phyloP scores from a whole-genome alignment of 129 eudicot genomes.

The Oenanthe sinensis region DNA sequence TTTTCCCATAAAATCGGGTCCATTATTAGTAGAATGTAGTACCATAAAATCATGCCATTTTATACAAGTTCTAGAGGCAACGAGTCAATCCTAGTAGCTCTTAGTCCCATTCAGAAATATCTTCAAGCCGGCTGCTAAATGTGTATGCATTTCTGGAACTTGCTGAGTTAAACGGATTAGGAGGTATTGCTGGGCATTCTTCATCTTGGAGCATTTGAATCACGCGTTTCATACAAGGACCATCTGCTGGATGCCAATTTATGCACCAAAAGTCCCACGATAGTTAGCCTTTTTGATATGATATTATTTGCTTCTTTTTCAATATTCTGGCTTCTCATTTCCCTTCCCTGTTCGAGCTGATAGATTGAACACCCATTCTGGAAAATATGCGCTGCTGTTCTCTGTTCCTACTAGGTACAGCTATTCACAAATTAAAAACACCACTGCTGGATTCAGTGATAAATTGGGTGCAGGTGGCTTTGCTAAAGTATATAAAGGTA shows the following conservation, averaged over 20 bases:
- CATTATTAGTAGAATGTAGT: not conserved
- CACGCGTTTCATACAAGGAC: not conserved
- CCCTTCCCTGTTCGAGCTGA: not conserved
- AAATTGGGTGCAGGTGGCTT: conserved; percentile 3
- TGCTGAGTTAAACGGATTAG: not conserved
- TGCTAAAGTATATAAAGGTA: not conserved
- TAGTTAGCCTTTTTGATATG: not conserved
- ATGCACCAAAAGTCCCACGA: conserved; percentile 3
- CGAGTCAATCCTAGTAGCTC: too few relatives aligned
- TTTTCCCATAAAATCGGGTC: not conserved
- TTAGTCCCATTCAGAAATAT: not conserved
- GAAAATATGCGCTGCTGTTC: not conserved
- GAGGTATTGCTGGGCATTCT: conserved; percentile 1
- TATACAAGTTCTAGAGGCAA: not conserved
- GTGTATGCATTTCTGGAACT: not conserved
- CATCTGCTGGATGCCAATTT: conserved; percentile 3
- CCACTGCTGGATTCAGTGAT: not conserved
- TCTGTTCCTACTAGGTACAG: not conserved
- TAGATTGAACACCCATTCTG: not conserved
- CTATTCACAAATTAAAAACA: not conserved
- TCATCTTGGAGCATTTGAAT: not conserved
- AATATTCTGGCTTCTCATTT: not conserved
- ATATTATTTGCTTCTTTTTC: not conserved
- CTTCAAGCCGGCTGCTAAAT: not conserved
- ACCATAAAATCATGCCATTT: too few relatives aligned